Base-by-base conservation (phyloP, 768 basidiomycete genomes). In the Rubroboletus satanas region DNA sequence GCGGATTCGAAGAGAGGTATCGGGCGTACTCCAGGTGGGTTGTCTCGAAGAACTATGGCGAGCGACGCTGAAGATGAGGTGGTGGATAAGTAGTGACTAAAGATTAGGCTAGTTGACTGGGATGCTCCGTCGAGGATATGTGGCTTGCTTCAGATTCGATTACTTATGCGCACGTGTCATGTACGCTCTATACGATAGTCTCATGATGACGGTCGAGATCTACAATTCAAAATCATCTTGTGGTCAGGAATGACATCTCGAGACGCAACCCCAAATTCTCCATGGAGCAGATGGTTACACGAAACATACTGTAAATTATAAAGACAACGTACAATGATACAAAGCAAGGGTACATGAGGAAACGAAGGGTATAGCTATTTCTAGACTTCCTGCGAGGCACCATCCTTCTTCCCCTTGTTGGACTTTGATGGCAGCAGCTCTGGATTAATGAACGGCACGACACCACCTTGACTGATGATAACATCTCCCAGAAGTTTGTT, bases 21-120 rank as follows among this genome's bases (percentile, higher is more conserved):
- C 7, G 79, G 81, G n/a, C 73, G 80, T 35, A 45, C 45, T 58
- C 71, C 75, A 31, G 74, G 78, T 36, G 76, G 79, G 31, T 77
- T 85, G 51, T 84, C 87, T 50, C 80, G 88, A 65, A 79, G 88
- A 68, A 90, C 88, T 46, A 87, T 88, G 85, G 87, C 85, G 39
- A 88, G 87, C 65, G 89, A 91, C 64, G 88, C 88, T 35, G 90
- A 92, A 66, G 90, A 90, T 58, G 82, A 87, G 60, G 73, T 87
- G 54, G 75, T 87, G 53, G 71, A 71, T 5, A 71, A 71, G 56
- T 64, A 45, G 54, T 17, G 37, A 52, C 8, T 6, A 12, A 54
- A 28, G 26, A 48, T 11, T 23, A 42, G 17, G 14, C 21, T 28
- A 28, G 26, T 41, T 31, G 45, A 43, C 17, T 32, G 7, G 29